Base-by-base conservation (phyloP, 768 basidiomycete genomes). In the Macrocybe gigantea region DNA sequence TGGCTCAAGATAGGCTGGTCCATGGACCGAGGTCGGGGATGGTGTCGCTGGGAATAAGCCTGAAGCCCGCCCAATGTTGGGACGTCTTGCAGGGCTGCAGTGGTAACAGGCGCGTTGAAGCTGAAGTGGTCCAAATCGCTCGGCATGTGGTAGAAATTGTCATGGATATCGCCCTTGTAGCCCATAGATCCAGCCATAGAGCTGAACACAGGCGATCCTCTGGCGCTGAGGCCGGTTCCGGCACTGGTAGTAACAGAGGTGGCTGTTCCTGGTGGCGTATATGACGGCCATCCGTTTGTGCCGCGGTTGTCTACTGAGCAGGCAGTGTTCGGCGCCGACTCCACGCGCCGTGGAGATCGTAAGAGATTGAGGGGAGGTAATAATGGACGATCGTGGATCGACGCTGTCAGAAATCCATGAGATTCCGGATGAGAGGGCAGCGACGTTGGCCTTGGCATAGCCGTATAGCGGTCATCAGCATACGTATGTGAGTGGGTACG, bases 191-290 rank as follows among this genome's bases (percentile, higher is more conserved):
- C 49, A 35, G 52, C 56, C 62, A 73, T 62, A 31, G 63, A 62
- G 31, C 62, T 61, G 55, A 73, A 79, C 47, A 62, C 67, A 30
- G 67, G 75, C n/a, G 66, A 75, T 33, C 61, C 72, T 53, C 67
- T 56, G 11, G 67, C 60, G 50, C 72, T 73, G 15, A 68, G 53
- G 8, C 66, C 68, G 15, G 72, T 69, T 15, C 72, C 67, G 5
- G 70, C 68, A 51, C 73, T 75, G 1, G 73, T 69, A 13, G 73
- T 67, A 13, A 72, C 64, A 5, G 80, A 81, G 7, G 71, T 71
- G 1, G 70, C 72, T 5, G 81, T 83, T 1, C 78, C 71, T 1
- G 82, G 82, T 30, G 82, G 82, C 0, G 81, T 83, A 53, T 83
- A 83, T 32, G 75, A 69, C 5, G 78, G 72, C 82, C 82, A 84